A percentile compares a stretch with the other conserved stretches of the same genome.
Conservation (phyloP, 2,329 filamentous ascomycete species). For the Beauveria caledonica region DNA sequence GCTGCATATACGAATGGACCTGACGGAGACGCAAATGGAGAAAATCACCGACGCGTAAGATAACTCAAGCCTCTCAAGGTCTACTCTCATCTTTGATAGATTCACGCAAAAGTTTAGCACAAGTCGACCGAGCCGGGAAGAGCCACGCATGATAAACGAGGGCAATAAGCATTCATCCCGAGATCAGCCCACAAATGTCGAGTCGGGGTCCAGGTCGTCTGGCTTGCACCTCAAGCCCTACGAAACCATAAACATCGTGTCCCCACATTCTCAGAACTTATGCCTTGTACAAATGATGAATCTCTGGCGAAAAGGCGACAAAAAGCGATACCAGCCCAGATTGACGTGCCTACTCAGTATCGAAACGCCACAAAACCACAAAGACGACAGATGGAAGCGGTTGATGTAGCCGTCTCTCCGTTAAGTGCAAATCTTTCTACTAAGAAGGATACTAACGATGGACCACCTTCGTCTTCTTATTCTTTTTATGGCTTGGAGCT, state of each 20-base stretch:
- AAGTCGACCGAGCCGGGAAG: constrained; percentile 16
- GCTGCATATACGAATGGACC: constrained; percentile 38
- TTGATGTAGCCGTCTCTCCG: constrained; percentile 20
- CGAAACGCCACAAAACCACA: background rate
- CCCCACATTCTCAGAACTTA: constrained; percentile 25
- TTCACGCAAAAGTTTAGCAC: constrained; percentile 19
- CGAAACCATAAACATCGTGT: constrained; percentile 13
- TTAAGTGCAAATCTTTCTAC: constrained; percentile 17
- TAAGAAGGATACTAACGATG: constrained; percentile 11
- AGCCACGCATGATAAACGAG: constrained; percentile 11
- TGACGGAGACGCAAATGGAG: constrained; percentile 42
- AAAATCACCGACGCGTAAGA: constrained; percentile 38
- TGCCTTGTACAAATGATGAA: constrained; percentile 19
- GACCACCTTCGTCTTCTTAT: constrained; percentile 19
- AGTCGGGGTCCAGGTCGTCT: background rate
- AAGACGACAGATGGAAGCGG: constrained; percentile 3
- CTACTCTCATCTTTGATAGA: constrained; percentile 11
- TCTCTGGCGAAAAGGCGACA: constrained; percentile 24
- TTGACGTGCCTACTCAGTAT: background rate
- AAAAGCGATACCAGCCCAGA: constrained; percentile 5
- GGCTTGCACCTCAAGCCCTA: background rate
- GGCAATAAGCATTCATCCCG: background rate
- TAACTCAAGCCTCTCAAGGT: background rate
- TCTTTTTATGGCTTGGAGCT: constrained; percentile 16
- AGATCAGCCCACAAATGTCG: background rate